Percentiles rank a stretch among this genome's conserved stretches.
phyloP scores from a whole-genome alignment of 176 grass and related monocot species.

The Hordeum vulgare region MorexV3_pseudomolecules_assembly NC_058522.1:115441357-115441856 shows the following conservation, averaged over 20 bases:
- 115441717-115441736: conserved; percentile 21
- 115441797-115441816: conserved; percentile 35
- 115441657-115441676: conserved; percentile 59
- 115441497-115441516: conserved; percentile 38
- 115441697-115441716: conserved; percentile 56
- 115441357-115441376: conserved; percentile 64
- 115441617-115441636: conserved; percentile 38
- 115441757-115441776: conserved; percentile 49
- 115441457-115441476: conserved; percentile 24
- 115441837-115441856: conserved; percentile 85
- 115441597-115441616: conserved; percentile 33
- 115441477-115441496: conserved; percentile 53
- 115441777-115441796: neutral
- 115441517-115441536: conserved; percentile 18
- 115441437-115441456: conserved; percentile 41
- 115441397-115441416: conserved; percentile 60
- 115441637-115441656: conserved; percentile 56
- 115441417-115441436: conserved; percentile 21
- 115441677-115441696: conserved; percentile 40
- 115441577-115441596: neutral
- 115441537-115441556: conserved; percentile 30
- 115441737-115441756: conserved; percentile 58
- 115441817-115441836: neutral
- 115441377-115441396: conserved; percentile 48
- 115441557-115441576: conserved; percentile 44